Evolutionary conservation across 257 asterid species (phyloP).

Genomic region (Jasminum sambac): DNA sequence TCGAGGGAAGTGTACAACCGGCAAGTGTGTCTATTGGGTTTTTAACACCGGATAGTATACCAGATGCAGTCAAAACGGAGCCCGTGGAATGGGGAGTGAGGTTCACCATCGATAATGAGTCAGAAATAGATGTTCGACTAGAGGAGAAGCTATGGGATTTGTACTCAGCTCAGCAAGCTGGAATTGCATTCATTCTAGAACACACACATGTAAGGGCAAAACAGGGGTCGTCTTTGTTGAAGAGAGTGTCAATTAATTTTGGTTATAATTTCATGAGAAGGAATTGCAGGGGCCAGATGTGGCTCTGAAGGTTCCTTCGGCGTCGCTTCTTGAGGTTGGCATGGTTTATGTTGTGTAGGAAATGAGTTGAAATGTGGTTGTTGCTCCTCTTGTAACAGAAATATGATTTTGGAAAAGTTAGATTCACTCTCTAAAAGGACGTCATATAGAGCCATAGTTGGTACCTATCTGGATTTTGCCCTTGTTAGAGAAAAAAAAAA

Average conservation of each 20-base stretch:
- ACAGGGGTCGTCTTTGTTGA: constrained; percentile 76
- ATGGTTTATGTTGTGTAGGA: constrained; percentile 80
- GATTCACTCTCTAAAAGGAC: neutral
- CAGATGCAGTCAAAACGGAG: constrained; percentile 52
- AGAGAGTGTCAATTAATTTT: constrained; percentile 70
- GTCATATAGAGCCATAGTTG: neutral
- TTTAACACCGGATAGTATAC: constrained; percentile 44
- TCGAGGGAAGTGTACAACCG: constrained; percentile 55
- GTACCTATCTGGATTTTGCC: neutral
- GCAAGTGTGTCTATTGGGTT: constrained; percentile 69
- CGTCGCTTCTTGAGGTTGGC: constrained; percentile 92
- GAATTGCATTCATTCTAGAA: constrained; percentile 82
- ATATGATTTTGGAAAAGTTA: constrained; percentile 22
- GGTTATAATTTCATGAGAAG: constrained; percentile 81
- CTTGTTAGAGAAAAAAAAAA: too few species aligned
- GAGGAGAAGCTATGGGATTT: constrained; percentile 73
- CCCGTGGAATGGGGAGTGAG: constrained; percentile 53
- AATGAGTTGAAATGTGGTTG: neutral
- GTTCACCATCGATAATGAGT: constrained; percentile 46
- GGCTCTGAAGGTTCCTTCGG: constrained; percentile 91
- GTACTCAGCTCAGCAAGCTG: constrained; percentile 73
- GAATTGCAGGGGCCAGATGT: constrained; percentile 89
- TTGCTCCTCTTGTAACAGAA: neutral
- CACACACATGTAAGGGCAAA: constrained; percentile 88
- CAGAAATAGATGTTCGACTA: constrained; percentile 40